These are phyloP conservation scores for Beauveria medogensis DNA, from an alignment of 2,329 filamentous ascomycete species.

Conservation along the genomic window DNA sequence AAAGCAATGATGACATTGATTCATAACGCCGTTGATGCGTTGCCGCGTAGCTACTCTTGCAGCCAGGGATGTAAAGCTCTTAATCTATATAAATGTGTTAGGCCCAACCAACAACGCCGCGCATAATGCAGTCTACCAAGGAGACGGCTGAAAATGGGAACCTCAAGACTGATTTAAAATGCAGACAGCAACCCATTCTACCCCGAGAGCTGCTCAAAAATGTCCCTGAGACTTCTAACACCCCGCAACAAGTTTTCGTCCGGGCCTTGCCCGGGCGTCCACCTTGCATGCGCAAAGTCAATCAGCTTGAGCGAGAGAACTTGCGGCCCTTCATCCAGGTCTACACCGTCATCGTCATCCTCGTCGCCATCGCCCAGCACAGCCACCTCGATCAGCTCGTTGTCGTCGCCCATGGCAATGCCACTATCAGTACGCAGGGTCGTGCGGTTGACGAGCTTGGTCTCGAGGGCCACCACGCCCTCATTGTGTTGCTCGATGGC, in stretches of 20 bases:
- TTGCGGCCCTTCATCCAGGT: slow-evolving; percentile 42
- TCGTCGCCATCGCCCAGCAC: background rate
- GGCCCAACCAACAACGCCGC: background rate
- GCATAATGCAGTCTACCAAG: background rate
- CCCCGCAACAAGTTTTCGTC: slow-evolving; percentile 78
- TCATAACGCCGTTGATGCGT: background rate
- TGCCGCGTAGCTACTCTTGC: background rate
- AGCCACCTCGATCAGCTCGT: slow-evolving; percentile 18
- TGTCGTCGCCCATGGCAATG: slow-evolving; percentile 40
- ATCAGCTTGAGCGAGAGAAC: slow-evolving; percentile 81
- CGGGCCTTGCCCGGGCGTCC: slow-evolving; percentile 71
- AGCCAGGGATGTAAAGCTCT: background rate
- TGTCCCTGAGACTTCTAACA: slow-evolving; percentile 59
- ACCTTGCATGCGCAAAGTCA: slow-evolving; percentile 90
- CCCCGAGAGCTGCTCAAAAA: slow-evolving; percentile 60
- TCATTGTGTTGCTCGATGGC: slow-evolving; percentile 48
- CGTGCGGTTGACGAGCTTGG: slow-evolving; percentile 23
- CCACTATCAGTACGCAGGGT: slow-evolving; percentile 47
- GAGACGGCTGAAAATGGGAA: background rate
- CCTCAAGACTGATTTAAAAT: background rate
- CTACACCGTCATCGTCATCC: slow-evolving; percentile 42
- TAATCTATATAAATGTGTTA: background rate
- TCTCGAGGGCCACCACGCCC: slow-evolving; percentile 44
- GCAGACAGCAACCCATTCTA: background rate
- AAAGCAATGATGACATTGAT: slow-evolving; percentile 9